Conservation (phyloP, 257 asterid species). For the Datura wrightii region DNA sequence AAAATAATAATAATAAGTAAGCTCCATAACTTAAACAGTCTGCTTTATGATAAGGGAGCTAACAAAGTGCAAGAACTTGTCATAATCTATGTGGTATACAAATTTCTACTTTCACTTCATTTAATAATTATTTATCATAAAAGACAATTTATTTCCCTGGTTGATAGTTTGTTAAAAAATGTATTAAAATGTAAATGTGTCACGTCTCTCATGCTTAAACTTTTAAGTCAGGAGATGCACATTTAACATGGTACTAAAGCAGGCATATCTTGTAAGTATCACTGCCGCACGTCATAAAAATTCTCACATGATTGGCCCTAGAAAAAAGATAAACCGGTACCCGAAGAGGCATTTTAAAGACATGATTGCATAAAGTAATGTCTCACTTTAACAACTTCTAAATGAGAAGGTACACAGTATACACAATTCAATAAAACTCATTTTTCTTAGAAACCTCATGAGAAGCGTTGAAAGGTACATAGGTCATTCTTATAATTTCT, state of each 20-base stretch:
- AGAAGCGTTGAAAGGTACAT: neutral
- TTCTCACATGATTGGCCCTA: constrained; percentile 2
- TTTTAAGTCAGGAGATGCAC: neutral
- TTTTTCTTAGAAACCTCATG: neutral
- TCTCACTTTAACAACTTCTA: neutral
- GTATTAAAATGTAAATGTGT: neutral
- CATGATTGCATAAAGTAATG: neutral
- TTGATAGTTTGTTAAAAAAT: neutral
- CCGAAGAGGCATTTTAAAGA: neutral
- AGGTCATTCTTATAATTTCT: constrained; percentile 12
- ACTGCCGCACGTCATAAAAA: neutral
- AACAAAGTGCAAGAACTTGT: neutral
- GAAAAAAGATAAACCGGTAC: constrained; percentile 9
- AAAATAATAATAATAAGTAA: neutral
- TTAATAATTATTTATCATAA: neutral
- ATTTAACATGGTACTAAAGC: neutral
- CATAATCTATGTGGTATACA: neutral
- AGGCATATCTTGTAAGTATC: neutral
- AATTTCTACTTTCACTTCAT: neutral
- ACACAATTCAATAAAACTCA: neutral
- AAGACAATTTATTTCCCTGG: neutral
- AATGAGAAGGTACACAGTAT: neutral
- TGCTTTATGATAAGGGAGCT: constrained; percentile 10
- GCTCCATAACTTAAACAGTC: neutral
- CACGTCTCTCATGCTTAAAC: neutral